Percentiles rank a stretch among this genome's conserved stretches.
Evolutionary conservation across 768 basidiomycete genomes (phyloP).

Genomic region (Russula griseocarnosa): DNA sequence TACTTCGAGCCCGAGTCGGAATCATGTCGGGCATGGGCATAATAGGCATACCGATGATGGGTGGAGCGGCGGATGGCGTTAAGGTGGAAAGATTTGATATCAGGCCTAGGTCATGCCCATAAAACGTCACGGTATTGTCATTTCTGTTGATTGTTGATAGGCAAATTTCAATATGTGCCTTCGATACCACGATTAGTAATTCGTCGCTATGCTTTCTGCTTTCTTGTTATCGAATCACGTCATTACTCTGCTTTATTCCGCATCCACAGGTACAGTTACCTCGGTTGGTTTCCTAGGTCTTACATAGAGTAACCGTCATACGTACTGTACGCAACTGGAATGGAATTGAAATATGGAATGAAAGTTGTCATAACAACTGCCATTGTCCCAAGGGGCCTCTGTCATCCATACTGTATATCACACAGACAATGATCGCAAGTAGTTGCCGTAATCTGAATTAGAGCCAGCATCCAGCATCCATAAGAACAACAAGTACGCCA

Average conservation of each 20-base stretch:
- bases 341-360: background rate
- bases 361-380: conserved; percentile 5
- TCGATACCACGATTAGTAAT: too few species aligned
- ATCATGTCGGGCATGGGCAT: background rate
- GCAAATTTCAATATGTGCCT: background rate
- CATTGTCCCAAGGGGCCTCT: background rate
- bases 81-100: background rate
- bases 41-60: background rate
- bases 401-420: background rate
- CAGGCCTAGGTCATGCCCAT: background rate
- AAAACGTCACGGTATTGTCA: background rate
- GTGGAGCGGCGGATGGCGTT: background rate
- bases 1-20: background rate
- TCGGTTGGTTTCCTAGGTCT: background rate
- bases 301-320: background rate
- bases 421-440: conserved; percentile 1
- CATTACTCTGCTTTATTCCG: background rate
- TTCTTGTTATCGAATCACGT: background rate
- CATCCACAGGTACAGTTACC: background rate
- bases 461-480: conserved; percentile 23
- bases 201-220: background rate
- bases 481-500: conserved; percentile 16
- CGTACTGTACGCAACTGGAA: background rate
- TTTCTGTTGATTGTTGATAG: background rate
- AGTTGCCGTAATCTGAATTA: conserved; percentile 17